phyloP scores from a whole-genome alignment of 768 basidiomycete genomes.

The Hypholoma fasciculare region DNA sequence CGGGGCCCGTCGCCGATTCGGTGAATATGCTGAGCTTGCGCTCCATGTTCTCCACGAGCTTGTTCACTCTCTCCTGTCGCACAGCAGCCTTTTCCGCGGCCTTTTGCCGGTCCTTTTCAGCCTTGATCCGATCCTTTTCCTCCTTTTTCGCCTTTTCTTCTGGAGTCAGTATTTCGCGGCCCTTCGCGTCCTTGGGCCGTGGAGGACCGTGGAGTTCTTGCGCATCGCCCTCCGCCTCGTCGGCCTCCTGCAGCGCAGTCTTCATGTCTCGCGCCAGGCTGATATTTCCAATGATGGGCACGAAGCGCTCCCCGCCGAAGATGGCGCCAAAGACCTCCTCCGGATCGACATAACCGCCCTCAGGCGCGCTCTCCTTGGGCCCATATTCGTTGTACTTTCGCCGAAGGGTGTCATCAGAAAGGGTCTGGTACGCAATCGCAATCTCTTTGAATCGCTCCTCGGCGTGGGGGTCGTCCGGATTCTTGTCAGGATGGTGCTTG shows the following conservation, averaged over 20 bases:
- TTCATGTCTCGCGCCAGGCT: constrained; percentile 93
- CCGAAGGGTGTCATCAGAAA: constrained; percentile 74
- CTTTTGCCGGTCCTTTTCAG: constrained; percentile 67
- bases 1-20: constrained; percentile 72
- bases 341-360: constrained; percentile 87
- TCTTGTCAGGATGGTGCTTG: constrained; percentile 92
- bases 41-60: constrained; percentile 76
- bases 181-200: constrained; percentile 54
- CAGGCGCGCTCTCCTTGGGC: constrained; percentile 76
- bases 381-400: constrained; percentile 93
- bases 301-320: constrained; percentile 86
- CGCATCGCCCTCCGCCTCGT: constrained; percentile 56
- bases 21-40: constrained; percentile 87
- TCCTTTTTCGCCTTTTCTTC: constrained; percentile 78
- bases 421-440: constrained; percentile 85
- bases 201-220: constrained; percentile 38
- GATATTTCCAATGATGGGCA: constrained; percentile 86
- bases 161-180: constrained; percentile 52
- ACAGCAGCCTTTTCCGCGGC: constrained; percentile 80
- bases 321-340: constrained; percentile 81
- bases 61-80: constrained; percentile 73
- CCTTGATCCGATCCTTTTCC: constrained; percentile 65
- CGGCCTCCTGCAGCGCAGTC: constrained; percentile 84
- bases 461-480: constrained; percentile 81
- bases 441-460: constrained; percentile 91